phyloP scores from a whole-genome alignment of 495 filamentous ascomycete genomes.

The Annulohypoxylon nitens region DNA sequence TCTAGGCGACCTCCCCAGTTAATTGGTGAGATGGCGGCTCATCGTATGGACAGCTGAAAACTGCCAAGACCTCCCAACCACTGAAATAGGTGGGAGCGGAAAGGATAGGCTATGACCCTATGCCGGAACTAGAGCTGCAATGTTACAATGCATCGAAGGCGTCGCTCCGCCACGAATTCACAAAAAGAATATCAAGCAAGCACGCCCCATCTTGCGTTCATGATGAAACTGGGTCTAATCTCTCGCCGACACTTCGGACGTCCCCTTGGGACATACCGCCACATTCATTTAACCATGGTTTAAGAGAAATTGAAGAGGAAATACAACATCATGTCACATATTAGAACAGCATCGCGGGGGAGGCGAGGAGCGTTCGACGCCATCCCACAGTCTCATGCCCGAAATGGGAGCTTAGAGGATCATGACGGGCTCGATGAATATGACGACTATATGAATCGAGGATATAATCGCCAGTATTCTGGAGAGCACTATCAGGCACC shows the following conservation, averaged over 20 bases:
- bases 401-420: conserved; percentile 15
- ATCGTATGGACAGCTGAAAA: conserved; percentile 28
- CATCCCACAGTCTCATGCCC: conserved; percentile 26
- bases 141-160: conserved; percentile 13
- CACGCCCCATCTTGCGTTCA: neutral
- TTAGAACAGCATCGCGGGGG: conserved; percentile 22
- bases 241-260: neutral
- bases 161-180: conserved; percentile 19
- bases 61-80: conserved; percentile 21
- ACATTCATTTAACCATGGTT: neutral
- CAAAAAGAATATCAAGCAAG: conserved; percentile 23
- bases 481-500: neutral
- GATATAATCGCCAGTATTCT: conserved; percentile 11
- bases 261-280: neutral
- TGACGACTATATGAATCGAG: conserved; percentile 7
- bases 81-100: conserved; percentile 8
- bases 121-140: neutral
- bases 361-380: conserved; percentile 25
- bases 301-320: conserved; percentile 14
- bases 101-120: conserved; percentile 20
- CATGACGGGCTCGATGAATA: conserved; percentile 24
- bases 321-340: conserved; percentile 36
- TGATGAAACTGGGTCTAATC: neutral
- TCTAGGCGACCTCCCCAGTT: conserved; percentile 5
- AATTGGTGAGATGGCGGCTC: conserved; percentile 10